Conservation (phyloP, 2,329 filamentous ascomycete genomes). For the Emmonsiellopsis sp. region DNA sequence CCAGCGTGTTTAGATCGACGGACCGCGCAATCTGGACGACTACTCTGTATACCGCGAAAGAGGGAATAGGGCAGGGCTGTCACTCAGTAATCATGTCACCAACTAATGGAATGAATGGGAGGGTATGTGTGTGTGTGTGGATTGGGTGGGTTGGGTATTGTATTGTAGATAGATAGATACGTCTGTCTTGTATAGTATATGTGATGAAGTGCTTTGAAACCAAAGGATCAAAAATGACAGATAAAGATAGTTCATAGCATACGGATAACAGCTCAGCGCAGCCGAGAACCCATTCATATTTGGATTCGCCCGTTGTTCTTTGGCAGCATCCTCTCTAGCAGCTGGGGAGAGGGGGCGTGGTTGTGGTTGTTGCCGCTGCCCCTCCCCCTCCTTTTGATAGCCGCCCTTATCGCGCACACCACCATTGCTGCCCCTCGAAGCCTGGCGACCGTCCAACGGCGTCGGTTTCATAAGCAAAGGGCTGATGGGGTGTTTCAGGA, state of each 20-base stretch:
- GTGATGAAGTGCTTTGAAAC: too few species aligned
- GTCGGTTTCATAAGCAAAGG: slow-evolving; percentile 3
- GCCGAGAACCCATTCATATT: slow-evolving; percentile 31
- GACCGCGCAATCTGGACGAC: slow-evolving; percentile 63
- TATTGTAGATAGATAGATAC: too few species aligned
- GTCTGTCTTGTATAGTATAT: too few species aligned
- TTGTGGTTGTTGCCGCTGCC: background rate
- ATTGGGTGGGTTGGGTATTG: too few species aligned
- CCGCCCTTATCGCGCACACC: background rate
- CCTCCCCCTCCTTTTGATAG: background rate
- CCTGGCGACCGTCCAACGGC: background rate
- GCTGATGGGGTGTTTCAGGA: background rate
- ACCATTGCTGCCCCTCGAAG: background rate
- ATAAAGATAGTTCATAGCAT: slow-evolving; percentile 16
- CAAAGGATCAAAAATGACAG: slow-evolving; percentile 2
- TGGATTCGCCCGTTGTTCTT: slow-evolving; percentile 8
- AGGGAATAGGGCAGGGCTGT: slow-evolving; percentile 4
- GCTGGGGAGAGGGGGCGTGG: background rate
- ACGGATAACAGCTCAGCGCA: slow-evolving; percentile 41
- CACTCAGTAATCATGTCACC: too few species aligned
- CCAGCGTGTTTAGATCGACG: slow-evolving; percentile 79
- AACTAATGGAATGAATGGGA: too few species aligned
- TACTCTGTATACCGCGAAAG: slow-evolving; percentile 46
- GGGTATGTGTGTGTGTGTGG: too few species aligned
- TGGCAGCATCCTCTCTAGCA: slow-evolving; percentile 2